Percentiles rank a stretch among this genome's conserved stretches.
These are phyloP conservation scores for Lojkania enalia DNA, from an alignment of 2,329 filamentous ascomycete genomes.

Conservation along the genomic window DNA sequence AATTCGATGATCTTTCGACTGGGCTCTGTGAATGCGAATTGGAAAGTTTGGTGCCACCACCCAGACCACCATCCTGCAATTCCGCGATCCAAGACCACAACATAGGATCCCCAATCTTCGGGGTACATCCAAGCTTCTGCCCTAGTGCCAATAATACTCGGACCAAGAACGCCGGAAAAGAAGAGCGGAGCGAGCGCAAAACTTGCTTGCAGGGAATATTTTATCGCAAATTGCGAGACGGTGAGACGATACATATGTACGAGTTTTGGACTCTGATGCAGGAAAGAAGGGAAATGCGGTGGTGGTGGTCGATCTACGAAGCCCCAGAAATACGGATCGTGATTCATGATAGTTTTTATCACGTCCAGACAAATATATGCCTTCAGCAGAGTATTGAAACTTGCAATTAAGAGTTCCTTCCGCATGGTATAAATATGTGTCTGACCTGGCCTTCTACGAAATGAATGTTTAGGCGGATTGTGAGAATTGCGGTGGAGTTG, in stretches of 20 bases:
- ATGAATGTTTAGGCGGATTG: slow-evolving; percentile 23
- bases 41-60: slow-evolving; percentile 92
- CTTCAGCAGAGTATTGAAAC: slow-evolving; percentile 50
- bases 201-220: slow-evolving; percentile 62
- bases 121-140: slow-evolving; percentile 65
- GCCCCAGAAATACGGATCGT: slow-evolving; percentile 77
- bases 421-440: slow-evolving; percentile 43
- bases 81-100: slow-evolving; percentile 66
- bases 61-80: slow-evolving; percentile 80
- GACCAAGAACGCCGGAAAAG: slow-evolving; percentile 61
- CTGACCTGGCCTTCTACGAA: slow-evolving; percentile 36
- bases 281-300: slow-evolving; percentile 47
- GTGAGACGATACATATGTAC: slow-evolving; percentile 61
- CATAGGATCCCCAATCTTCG: slow-evolving; percentile 58
- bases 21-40: slow-evolving; percentile 69
- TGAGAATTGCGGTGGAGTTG: slow-evolving; percentile 39
- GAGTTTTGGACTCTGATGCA: slow-evolving; percentile 48
- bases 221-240: slow-evolving; percentile 60
- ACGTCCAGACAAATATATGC: slow-evolving; percentile 72
- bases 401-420: slow-evolving; percentile 37
- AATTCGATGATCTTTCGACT: slow-evolving; percentile 50
- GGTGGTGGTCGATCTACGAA: slow-evolving; percentile 49
- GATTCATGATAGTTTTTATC: slow-evolving; percentile 68
- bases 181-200: slow-evolving; percentile 65
- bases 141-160: slow-evolving; percentile 62